Percentiles rank a stretch among this genome's conserved stretches.
Conservation (phyloP, 2,329 filamentous ascomycete genomes). For the Fonsecaea erecta region DNA sequence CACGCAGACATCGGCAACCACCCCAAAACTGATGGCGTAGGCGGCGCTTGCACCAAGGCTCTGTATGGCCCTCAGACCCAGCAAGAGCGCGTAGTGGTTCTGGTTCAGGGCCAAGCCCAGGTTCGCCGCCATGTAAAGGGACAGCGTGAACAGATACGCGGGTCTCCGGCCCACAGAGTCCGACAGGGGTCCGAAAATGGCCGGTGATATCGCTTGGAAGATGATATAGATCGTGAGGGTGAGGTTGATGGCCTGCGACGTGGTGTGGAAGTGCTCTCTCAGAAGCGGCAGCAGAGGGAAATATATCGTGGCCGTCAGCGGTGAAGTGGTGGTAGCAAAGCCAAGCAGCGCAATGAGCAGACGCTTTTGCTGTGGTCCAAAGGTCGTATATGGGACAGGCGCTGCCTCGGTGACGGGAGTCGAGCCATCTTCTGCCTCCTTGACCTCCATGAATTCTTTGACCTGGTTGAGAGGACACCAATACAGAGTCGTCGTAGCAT, state of each 20-base stretch:
- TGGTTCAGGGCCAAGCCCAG: constrained; percentile 47
- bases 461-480: background rate
- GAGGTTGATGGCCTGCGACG: constrained; percentile 32
- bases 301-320: constrained; percentile 58
- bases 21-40: constrained; percentile 47
- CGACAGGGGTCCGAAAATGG: constrained; percentile 56
- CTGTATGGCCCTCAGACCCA: constrained; percentile 49
- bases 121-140: constrained; percentile 50
- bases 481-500: background rate
- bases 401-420: background rate
- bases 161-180: constrained; percentile 57
- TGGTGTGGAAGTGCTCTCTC: constrained; percentile 43
- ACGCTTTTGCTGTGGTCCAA: constrained; percentile 10
- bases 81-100: constrained; percentile 44
- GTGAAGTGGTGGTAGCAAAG: constrained; percentile 43
- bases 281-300: constrained; percentile 52
- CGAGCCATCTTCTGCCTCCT: background rate
- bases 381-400: constrained; percentile 20
- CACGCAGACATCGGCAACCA: constrained; percentile 49
- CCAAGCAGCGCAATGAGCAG: constrained; percentile 22
- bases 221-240: constrained; percentile 47
- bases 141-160: constrained; percentile 53
- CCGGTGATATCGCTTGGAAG: constrained; percentile 59
- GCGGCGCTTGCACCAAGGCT: constrained; percentile 49
- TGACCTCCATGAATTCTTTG: background rate